A percentile compares a stretch with the other conserved stretches of the same genome.
Evolutionary conservation across 2,329 filamentous ascomycete genomes (phyloP).

Genomic region (Aschersonia sp.): DNA sequence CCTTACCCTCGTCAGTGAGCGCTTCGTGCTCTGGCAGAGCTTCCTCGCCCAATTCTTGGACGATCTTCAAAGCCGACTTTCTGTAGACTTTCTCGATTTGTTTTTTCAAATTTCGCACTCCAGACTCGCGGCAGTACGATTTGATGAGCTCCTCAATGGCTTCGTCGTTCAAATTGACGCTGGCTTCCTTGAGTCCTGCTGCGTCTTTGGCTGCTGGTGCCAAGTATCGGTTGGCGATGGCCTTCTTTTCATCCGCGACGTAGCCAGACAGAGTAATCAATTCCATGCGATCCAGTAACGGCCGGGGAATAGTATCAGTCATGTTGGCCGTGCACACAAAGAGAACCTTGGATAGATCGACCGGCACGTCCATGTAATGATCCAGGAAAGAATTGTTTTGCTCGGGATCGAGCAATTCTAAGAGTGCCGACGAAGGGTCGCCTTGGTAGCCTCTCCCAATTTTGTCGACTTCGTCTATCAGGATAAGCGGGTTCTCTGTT

Average conservation of each 20-base stretch:
- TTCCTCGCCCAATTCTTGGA: constrained; percentile 82
- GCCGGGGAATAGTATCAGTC: constrained; percentile 93
- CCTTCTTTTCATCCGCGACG: constrained; percentile 97
- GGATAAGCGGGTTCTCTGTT: constrained; percentile 90
- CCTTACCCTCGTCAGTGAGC: constrained; percentile 74
- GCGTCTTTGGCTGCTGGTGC: constrained; percentile 89
- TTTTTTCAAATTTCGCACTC: constrained; percentile 96
- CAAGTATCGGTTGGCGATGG: constrained; percentile 87
- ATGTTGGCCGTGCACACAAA: constrained; percentile 99
- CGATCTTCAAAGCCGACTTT: constrained; percentile 93
- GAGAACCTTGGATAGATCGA: constrained; percentile 91
- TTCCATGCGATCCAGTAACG: constrained; percentile 93
- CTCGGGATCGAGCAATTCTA: constrained; percentile 90
- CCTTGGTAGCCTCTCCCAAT: constrained; percentile 94
- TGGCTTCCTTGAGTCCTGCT: constrained; percentile 77
- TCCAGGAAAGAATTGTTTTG: constrained; percentile 96
- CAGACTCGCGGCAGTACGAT: constrained; percentile 93
- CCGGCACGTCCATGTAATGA: constrained; percentile 96
- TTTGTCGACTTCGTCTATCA: constrained; percentile 98
- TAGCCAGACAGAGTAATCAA: constrained; percentile 93
- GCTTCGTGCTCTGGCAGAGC: constrained; percentile 68
- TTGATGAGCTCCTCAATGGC: constrained; percentile 97
- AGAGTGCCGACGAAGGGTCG: constrained; percentile 83
- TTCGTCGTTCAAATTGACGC: constrained; percentile 73
- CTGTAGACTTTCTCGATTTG: constrained; percentile 99